Base-by-base conservation (phyloP, 208 protist species). In the Trypanosoma caninum region DNA sequence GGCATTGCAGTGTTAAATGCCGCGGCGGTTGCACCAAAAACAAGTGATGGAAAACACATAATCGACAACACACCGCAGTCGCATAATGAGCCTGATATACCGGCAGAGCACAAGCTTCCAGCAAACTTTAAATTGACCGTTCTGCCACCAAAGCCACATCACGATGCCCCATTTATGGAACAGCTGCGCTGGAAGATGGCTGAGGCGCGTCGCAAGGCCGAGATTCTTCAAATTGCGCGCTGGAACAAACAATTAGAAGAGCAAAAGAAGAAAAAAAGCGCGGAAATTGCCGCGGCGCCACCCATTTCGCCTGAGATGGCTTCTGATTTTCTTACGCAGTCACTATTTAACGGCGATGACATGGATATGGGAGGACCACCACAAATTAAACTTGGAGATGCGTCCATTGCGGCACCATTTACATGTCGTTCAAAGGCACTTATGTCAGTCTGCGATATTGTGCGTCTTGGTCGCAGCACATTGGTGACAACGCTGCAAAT, bases 401-500 rank as follows among this genome's bases (percentile, higher is more conserved):
- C 94, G 7, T 96, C 89, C 50, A 95, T 97, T 66, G 94, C 94
- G 2, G 87, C 90, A 11, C 94, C 94, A 27, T 97, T 97, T 67
- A 97, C 94, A 40, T 96, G 91, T 57, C 87, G 84, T 55, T 95
- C 84, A 35, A 93, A 88, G 74, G 87, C 80, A 2, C 85, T 97
- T 22, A 89, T 79, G 52, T 89, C 86, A 16, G 82, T 93, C 9
- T 91, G 79, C 50, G 84, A 99, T 70, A 96, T 99, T 59, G 84
- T 99, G 18, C 89, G 96, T 13, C 96, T 99, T 51, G 98, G 97
- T 30, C 82, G 98, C 53, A 98, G 89, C 46, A 99, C 98, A 30
- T 87, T 99, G 1, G 95, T 99, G 9, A 99, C 97, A 10, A 99
- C 97, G 30, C 81, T 99, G 52, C 97, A 99, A 87, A 99, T 99